Conservation (phyloP, 345 rosid genomes). For the Physaria fendleri region DNA sequence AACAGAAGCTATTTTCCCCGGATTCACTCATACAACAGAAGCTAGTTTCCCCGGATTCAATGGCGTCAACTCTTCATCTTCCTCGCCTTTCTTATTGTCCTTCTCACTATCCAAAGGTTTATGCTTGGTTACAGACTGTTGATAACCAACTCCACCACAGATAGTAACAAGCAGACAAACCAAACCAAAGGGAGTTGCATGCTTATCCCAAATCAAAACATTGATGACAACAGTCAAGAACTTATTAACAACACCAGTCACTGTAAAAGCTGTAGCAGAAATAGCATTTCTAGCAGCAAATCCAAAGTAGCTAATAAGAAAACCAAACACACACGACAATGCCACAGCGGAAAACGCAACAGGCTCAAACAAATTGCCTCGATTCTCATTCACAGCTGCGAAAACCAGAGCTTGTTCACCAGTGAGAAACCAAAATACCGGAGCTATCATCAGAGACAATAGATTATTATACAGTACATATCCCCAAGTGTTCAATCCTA, state of each 20-base stretch:
- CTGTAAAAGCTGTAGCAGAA: constrained; percentile 95
- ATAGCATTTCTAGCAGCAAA: constrained; percentile 89
- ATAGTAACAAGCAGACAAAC: constrained; percentile 80
- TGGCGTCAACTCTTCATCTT: constrained; percentile 31
- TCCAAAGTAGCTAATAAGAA: constrained; percentile 90
- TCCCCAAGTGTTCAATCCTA: constrained; percentile 97
- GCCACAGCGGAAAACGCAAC: constrained; percentile 64
- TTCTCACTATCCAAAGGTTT: not conserved
- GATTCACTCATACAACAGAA: constrained; percentile 41
- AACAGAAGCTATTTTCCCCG: constrained; percentile 41
- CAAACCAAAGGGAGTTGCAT: constrained; percentile 84
- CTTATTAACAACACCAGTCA: constrained; percentile 97
- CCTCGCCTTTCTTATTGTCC: not conserved
- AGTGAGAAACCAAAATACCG: constrained; percentile 83
- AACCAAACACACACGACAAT: constrained; percentile 85
- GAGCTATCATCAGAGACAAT: constrained; percentile 82
- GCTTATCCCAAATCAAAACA: constrained; percentile 95
- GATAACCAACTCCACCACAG: constrained; percentile 86
- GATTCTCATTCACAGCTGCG: constrained; percentile 44
- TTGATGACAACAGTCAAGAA: constrained; percentile 91
- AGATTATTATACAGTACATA: constrained; percentile 84
- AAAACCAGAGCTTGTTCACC: constrained; percentile 71
- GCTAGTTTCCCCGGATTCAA: constrained; percentile 41
- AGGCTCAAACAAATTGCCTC: constrained; percentile 51
- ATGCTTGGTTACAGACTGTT: constrained; percentile 74